A percentile compares a stretch with the other conserved stretches of the same genome.
Conservation (phyloP, 192 early-diverging fungal genomes). For the Rhizoclosmatium sp. region DNA sequence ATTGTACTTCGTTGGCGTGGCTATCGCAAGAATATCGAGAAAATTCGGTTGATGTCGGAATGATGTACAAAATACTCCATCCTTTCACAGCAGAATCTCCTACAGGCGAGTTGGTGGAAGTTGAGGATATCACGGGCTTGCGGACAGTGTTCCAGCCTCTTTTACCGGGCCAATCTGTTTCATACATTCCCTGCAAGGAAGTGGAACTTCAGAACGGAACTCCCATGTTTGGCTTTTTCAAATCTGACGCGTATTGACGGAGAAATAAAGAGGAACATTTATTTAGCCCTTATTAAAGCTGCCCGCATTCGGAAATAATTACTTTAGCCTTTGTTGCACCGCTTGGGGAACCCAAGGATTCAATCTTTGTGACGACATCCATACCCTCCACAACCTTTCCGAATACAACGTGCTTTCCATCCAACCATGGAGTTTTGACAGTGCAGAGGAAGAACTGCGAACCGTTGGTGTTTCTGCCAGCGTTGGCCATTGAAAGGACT, state of each 20-base stretch:
- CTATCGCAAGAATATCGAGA: neutral
- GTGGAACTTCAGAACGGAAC: neutral
- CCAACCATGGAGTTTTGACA: slow-evolving; percentile 79
- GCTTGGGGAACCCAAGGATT: slow-evolving; percentile 25
- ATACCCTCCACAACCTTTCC: slow-evolving; percentile 57
- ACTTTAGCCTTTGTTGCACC: slow-evolving; percentile 36
- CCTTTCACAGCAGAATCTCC: neutral
- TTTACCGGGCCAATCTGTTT: neutral
- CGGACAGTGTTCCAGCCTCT: neutral
- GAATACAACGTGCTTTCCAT: slow-evolving; percentile 61
- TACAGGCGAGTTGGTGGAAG: neutral
- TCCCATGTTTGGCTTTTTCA: slow-evolving; percentile 17
- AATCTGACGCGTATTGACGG: neutral
- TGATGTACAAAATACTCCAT: slow-evolving; percentile 7
- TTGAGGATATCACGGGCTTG: neutral
- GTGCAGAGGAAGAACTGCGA: slow-evolving; percentile 86
- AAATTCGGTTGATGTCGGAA: neutral
- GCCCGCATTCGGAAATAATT: slow-evolving; percentile 11
- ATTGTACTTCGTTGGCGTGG: neutral
- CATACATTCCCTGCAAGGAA: neutral
- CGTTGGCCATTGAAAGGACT: slow-evolving; percentile 47
- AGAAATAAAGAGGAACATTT: no score
- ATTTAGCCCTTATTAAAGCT: neutral
- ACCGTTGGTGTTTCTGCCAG: slow-evolving; percentile 54
- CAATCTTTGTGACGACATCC: slow-evolving; percentile 71